Conservation (phyloP, 1,284 basidiomycete species). For the Rhizopogon hawkerae region DNA sequence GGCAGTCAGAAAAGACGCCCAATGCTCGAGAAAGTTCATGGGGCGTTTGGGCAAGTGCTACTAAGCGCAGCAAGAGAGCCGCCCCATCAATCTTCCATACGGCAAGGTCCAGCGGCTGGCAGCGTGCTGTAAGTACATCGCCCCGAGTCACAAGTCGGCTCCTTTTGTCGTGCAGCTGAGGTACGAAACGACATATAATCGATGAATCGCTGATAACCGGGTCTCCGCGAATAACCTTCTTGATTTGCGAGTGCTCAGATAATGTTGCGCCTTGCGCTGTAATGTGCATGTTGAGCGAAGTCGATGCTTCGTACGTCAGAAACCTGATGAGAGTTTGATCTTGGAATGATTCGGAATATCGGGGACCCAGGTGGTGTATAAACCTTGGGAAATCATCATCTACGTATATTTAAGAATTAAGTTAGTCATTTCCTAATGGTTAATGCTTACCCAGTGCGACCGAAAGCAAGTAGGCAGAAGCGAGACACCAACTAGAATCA, state of each 20-base stretch:
- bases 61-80: slow-evolving; percentile 63
- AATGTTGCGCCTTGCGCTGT: slow-evolving; percentile 18
- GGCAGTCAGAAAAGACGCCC: slow-evolving; percentile 65
- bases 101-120: slow-evolving; percentile 63
- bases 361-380: slow-evolving; percentile 68
- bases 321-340: slow-evolving; percentile 55
- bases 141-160: slow-evolving; percentile 26
- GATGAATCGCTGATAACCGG: slow-evolving; percentile 36
- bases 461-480: slow-evolving; percentile 56
- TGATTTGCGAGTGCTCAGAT: slow-evolving; percentile 29
- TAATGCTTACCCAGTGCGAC: slow-evolving; percentile 44
- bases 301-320: slow-evolving; percentile 70
- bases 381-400: slow-evolving; percentile 61
- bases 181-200: slow-evolving; percentile 46
- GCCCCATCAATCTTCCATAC: slow-evolving; percentile 83
- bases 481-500: slow-evolving; percentile 59
- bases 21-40: slow-evolving; percentile 70
- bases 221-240: slow-evolving; percentile 50
- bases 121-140: slow-evolving; percentile 54
- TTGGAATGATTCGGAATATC: slow-evolving; percentile 66
- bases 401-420: slow-evolving; percentile 9
- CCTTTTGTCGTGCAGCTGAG: slow-evolving; percentile 13
- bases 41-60: slow-evolving; percentile 71
- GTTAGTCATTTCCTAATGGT: neutral
- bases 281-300: slow-evolving; percentile 67